These are phyloP conservation scores for Boletus rubropictus DNA, from an alignment of 768 basidiomycete species.

Conservation along the genomic window DNA sequence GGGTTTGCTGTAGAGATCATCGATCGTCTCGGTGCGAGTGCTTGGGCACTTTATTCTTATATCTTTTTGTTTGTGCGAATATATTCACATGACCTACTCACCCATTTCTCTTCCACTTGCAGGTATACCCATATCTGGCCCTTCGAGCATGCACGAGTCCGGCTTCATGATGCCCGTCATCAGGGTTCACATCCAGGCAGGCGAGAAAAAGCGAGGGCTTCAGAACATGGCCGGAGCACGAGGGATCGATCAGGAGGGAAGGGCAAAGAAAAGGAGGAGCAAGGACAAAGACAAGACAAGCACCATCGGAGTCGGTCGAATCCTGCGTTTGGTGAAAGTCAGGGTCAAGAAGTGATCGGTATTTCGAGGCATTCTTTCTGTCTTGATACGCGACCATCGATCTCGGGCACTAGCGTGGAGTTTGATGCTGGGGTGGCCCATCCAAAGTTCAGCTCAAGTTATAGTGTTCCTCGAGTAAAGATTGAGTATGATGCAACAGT, in stretches of 20 bases:
- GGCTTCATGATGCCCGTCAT: slow-evolving; percentile 43
- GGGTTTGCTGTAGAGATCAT: slow-evolving; percentile 1
- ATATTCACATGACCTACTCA: slow-evolving; percentile 2
- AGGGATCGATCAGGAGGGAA: slow-evolving; percentile 8
- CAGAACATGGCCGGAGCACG: slow-evolving; percentile 13
- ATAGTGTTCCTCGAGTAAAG: slow-evolving; percentile 16
- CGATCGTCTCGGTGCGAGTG: background rate
- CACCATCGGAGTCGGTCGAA: slow-evolving; percentile 20
- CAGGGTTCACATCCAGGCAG: slow-evolving; percentile 27
- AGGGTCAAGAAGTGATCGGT: background rate
- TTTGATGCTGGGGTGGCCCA: background rate
- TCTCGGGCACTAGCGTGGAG: background rate
- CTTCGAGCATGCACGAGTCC: slow-evolving; percentile 89
- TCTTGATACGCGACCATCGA: slow-evolving; percentile 5
- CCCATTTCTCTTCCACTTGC: background rate
- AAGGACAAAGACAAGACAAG: slow-evolving; percentile 3
- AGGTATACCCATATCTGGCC: slow-evolving; percentile 98
- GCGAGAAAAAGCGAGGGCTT: slow-evolving; percentile 17
- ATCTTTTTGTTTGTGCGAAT: background rate
- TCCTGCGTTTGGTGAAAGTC: slow-evolving; percentile 7
- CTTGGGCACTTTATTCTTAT: background rate
- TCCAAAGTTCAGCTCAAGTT: background rate
- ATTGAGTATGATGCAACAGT: slow-evolving; percentile 22
- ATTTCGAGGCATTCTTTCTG: slow-evolving; percentile 5
- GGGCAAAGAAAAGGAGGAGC: slow-evolving; percentile 1